phyloP scores from a whole-genome alignment of 352 stramenopile species.

The Pythium rishiriense region DNA sequence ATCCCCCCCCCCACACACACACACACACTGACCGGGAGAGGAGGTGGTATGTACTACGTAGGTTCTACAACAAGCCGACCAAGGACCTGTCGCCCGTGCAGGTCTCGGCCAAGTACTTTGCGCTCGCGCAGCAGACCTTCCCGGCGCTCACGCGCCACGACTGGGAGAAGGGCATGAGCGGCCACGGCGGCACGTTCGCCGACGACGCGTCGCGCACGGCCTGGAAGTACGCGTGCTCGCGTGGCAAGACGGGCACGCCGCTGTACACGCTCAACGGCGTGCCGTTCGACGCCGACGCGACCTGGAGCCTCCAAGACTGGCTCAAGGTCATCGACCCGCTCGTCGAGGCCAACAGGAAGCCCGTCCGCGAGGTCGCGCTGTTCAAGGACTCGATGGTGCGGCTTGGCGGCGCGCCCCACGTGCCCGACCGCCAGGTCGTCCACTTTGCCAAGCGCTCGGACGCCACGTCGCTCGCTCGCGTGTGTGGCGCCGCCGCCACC shows the following conservation, averaged over 20 bases:
- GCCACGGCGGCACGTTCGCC: conserved; percentile 34
- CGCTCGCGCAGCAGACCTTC: conserved; percentile 37
- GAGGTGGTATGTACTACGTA: background rate
- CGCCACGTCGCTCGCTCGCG: conserved; percentile 35
- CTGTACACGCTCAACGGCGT: conserved; percentile 43
- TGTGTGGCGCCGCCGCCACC: conserved; percentile 41
- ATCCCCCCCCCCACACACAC: background rate
- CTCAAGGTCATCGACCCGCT: conserved; percentile 37
- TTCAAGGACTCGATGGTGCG: conserved; percentile 29
- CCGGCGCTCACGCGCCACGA: conserved; percentile 29
- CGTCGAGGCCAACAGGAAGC: conserved; percentile 26
- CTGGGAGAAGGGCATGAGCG: conserved; percentile 37
- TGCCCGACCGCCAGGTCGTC: conserved; percentile 58
- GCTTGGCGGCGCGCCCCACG: conserved; percentile 39
- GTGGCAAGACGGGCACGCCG: conserved; percentile 37
- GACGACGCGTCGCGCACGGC: conserved; percentile 28
- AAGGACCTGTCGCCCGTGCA: conserved; percentile 34
- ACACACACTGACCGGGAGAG: background rate
- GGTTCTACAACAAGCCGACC: conserved; percentile 35
- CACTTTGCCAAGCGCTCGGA: conserved; percentile 42
- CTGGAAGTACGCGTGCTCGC: conserved; percentile 46
- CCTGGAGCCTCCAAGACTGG: conserved; percentile 40
- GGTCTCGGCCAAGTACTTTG: conserved; percentile 33
- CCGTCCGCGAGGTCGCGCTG: conserved; percentile 9
- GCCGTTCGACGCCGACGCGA: conserved; percentile 33